Evolutionary conservation across 257 asterid species (phyloP).

Genomic region (Scutellaria minor): DNA sequence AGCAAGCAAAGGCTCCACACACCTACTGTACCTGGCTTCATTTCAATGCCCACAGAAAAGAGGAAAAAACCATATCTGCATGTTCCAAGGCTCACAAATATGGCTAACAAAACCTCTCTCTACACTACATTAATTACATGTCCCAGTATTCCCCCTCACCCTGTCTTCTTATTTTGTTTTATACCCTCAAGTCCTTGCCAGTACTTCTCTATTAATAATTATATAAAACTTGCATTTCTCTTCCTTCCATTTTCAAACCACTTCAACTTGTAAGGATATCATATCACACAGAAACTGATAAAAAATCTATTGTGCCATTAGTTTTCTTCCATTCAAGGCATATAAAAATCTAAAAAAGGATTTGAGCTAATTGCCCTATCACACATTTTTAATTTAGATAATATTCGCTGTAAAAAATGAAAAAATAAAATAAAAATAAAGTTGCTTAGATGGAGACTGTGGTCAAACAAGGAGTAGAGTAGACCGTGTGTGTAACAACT

Average conservation of each 20-base stretch:
- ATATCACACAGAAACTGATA: too few relatives aligned
- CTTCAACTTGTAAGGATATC: too few relatives aligned
- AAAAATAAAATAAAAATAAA: too few relatives aligned
- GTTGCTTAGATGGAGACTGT: neutral
- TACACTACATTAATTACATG: neutral
- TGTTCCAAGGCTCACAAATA: conserved; percentile 69
- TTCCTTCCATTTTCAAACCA: neutral
- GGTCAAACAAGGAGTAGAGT: conserved; percentile 8
- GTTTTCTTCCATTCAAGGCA: neutral
- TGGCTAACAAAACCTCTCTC: conserved; percentile 24
- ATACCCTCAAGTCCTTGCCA: conserved; percentile 30
- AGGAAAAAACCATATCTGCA: conserved; percentile 37
- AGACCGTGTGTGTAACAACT: conserved; percentile 7
- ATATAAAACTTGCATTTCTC: neutral
- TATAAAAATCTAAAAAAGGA: neutral
- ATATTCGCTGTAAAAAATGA: too few relatives aligned
- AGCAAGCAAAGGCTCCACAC: conserved; percentile 29
- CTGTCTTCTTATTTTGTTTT: conserved; percentile 40
- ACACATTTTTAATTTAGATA: too few relatives aligned
- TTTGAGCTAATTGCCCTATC: too few relatives aligned
- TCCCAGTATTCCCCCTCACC: neutral
- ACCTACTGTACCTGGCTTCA: conserved; percentile 21
- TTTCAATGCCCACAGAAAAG: conserved; percentile 32
- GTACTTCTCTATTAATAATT: conserved; percentile 16
- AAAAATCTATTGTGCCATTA: too few relatives aligned